Percentiles rank a stretch among this genome's conserved stretches.
Conservation (phyloP, 176 grass and related monocot species). For the Secale cereale region DNA sequence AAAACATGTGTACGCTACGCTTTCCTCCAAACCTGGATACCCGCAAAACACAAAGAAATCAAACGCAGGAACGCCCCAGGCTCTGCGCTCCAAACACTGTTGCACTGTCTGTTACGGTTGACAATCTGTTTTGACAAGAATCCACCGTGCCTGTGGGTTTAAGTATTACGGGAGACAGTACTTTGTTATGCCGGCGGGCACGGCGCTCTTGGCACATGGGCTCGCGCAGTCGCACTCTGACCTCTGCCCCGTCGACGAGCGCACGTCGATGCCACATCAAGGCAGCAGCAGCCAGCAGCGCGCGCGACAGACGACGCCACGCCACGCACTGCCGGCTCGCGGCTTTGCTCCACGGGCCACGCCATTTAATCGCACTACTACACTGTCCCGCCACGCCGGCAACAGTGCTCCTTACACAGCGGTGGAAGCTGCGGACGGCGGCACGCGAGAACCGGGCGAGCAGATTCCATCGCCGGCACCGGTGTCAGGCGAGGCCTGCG, state of each 20-base stretch:
- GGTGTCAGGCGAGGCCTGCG: neutral
- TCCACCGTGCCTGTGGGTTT: neutral
- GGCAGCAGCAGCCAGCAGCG: too few species aligned
- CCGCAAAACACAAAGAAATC: too few species aligned
- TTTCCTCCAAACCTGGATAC: too few species aligned
- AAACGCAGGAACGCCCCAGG: too few species aligned
- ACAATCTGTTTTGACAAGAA: neutral
- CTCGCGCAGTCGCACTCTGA: neutral
- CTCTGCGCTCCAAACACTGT: too few species aligned
- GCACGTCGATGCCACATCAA: neutral
- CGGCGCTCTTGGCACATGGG: neutral
- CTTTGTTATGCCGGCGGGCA: neutral
- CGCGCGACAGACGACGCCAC: neutral
- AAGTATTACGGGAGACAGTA: neutral
- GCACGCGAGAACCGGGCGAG: neutral
- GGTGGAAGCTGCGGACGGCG: neutral
- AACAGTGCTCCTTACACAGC: neutral
- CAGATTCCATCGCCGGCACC: neutral
- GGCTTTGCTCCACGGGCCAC: neutral
- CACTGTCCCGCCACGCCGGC: neutral
- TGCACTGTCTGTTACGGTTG: neutral
- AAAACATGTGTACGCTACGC: too few species aligned
- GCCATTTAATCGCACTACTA: too few species aligned
- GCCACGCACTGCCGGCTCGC: neutral
- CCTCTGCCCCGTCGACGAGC: neutral